phyloP scores from a whole-genome alignment of 225 moss, liverwort and hornwort genomes.

The Pseudoscleropodium purum region DNA sequence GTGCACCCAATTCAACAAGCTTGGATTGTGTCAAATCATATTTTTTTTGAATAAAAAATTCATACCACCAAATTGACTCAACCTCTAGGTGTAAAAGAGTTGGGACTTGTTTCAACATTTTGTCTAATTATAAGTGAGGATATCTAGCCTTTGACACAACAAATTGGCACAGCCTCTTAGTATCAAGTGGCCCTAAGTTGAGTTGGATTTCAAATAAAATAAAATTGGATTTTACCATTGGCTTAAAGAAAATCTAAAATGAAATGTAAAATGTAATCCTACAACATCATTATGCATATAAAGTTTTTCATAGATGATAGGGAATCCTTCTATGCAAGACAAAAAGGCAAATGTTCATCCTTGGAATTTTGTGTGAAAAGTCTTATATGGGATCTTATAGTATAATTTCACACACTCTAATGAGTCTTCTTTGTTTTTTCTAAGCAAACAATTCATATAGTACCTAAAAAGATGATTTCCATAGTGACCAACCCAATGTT shows the following conservation, averaged over 20 bases:
- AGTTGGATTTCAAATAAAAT: neutral
- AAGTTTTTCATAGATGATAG: accelerated
- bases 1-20: too few relatives aligned
- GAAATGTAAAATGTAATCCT: neutral
- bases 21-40: too few relatives aligned
- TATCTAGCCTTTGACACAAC: too few relatives aligned
- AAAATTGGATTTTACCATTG: neutral
- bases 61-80: too few relatives aligned
- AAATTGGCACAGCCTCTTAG: too few relatives aligned
- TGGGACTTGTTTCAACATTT: too few relatives aligned
- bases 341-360: neutral
- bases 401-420: neutral
- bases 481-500: accelerated
- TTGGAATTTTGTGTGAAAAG: neutral
- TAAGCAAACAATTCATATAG: neutral
- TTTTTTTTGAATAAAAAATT: too few relatives aligned
- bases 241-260: neutral
- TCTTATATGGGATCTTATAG: too few relatives aligned
- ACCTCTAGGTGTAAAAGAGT: too few relatives aligned
- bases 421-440: neutral
- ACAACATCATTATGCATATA: neutral
- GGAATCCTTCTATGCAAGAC: neutral
- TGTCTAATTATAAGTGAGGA: too few relatives aligned
- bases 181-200: too few relatives aligned
- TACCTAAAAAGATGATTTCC: too few relatives aligned